Percentiles rank a stretch among this genome's conserved stretches.
These are phyloP conservation scores for Melampsora occidentalis DNA, from an alignment of 1,284 basidiomycete genomes.

Conservation along the genomic window DNA sequence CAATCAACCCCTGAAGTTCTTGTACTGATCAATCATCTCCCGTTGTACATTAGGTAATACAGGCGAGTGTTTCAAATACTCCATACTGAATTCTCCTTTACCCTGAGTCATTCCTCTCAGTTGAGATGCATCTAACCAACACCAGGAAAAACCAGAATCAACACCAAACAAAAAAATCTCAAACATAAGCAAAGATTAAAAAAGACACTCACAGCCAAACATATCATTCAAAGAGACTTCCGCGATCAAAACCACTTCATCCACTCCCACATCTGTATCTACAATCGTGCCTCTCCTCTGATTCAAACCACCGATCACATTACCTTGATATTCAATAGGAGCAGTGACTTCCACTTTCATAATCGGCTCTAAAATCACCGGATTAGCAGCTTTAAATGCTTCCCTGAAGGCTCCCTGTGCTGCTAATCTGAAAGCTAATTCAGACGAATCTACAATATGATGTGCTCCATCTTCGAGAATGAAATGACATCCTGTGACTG, in stretches of 20 bases:
- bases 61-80: conserved; percentile 76
- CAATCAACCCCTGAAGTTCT: conserved; percentile 53
- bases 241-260: conserved; percentile 88
- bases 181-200: background rate
- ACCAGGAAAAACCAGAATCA: background rate
- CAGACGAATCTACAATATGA: conserved; percentile 95
- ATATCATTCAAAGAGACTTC: conserved; percentile 97
- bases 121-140: conserved; percentile 66
- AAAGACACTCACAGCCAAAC: conserved; percentile 69
- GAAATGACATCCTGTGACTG: conserved; percentile 79
- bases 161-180: background rate
- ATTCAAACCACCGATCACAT: conserved; percentile 91
- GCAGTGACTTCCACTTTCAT: conserved; percentile 98
- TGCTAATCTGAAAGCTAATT: conserved; percentile 88
- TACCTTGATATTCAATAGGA: conserved; percentile 93
- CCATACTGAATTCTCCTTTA: conserved; percentile 85
- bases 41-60: conserved; percentile 85
- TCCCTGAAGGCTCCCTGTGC: conserved; percentile 91
- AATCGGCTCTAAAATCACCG: conserved; percentile 89
- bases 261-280: conserved; percentile 93
- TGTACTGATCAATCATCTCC: conserved; percentile 70
- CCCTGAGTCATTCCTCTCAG: conserved; percentile 85
- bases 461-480: conserved; percentile 87
- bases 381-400: conserved; percentile 71
- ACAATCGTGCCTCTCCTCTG: conserved; percentile 89